These are phyloP conservation scores for Apiotrichum akiyoshidainum DNA, from an alignment of 1,284 basidiomycete genomes.

Conservation along the genomic window DNA sequence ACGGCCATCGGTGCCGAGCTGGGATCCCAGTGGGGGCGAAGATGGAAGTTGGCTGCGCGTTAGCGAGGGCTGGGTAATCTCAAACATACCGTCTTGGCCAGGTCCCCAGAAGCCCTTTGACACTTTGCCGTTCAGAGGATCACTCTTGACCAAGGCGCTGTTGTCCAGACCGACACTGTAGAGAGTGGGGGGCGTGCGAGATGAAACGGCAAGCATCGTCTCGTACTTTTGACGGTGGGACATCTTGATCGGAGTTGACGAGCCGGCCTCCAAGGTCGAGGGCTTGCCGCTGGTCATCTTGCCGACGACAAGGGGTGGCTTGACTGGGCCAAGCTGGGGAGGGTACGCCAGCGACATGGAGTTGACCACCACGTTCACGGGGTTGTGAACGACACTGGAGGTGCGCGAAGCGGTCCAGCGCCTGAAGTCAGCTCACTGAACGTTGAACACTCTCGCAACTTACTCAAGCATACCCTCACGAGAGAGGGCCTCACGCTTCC, in stretches of 20 bases:
- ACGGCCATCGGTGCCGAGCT: constrained; percentile 29
- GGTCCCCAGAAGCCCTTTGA: constrained; percentile 50
- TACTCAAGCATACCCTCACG: constrained; percentile 47
- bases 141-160: constrained; percentile 42
- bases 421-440: constrained; percentile 18
- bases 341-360: constrained; percentile 45
- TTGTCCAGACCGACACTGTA: constrained; percentile 38
- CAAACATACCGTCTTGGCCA: constrained; percentile 36
- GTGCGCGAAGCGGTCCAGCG: constrained; percentile 43
- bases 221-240: constrained; percentile 46
- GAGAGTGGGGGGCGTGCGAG: constrained; percentile 40
- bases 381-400: constrained; percentile 34
- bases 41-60: constrained; percentile 39
- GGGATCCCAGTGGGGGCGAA: constrained; percentile 39
- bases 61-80: not conserved
- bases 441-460: constrained; percentile 10
- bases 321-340: constrained; percentile 13
- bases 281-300: constrained; percentile 22
- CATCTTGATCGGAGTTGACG: constrained; percentile 22
- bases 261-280: not conserved
- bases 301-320: constrained; percentile 28
- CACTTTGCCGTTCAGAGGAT: constrained; percentile 46
- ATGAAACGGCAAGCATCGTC: constrained; percentile 38
- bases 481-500: constrained; percentile 24
- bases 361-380: constrained; percentile 36